A percentile compares a stretch with the other conserved stretches of the same genome.
These are phyloP conservation scores for Aspergillus cavernicola DNA, from an alignment of 495 filamentous ascomycete species.

Conservation along the genomic window DNA sequence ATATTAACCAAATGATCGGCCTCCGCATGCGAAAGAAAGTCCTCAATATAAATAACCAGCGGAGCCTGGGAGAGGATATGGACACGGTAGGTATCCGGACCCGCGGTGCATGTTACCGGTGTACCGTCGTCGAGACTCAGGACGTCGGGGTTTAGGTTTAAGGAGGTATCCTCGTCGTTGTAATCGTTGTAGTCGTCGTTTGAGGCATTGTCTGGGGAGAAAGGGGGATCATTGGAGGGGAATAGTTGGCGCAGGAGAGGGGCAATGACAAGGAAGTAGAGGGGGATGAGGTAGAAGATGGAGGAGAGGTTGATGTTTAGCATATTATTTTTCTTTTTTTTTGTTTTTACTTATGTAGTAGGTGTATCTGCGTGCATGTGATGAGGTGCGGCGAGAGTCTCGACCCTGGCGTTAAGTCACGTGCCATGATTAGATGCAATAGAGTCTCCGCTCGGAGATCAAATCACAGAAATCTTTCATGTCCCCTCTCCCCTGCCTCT, in stretches of 20 bases:
- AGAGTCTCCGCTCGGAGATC: no score
- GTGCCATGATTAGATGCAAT: no score
- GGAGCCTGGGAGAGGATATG: constrained; percentile 49
- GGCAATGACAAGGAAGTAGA: constrained; percentile 4
- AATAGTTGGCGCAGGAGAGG: constrained; percentile 6
- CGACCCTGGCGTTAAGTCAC: no score
- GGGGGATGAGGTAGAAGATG: constrained; percentile 37
- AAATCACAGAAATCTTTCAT: no score
- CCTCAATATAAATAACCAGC: constrained; percentile 54
- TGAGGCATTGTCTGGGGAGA: constrained; percentile 14
- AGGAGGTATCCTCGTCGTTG: constrained; percentile 8
- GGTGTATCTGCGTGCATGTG: no score
- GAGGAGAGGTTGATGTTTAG: constrained; percentile 22
- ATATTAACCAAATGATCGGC: constrained; percentile 46
- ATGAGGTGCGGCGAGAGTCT: no score
- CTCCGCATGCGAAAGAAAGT: constrained; percentile 48
- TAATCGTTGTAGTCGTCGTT: constrained; percentile 12
- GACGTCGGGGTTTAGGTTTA: constrained; percentile 21
- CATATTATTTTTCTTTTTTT: no score
- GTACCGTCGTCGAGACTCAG: constrained; percentile 35
- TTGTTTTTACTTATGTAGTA: no score
- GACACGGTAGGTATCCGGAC: constrained; percentile 26
- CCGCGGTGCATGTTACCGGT: constrained; percentile 29
- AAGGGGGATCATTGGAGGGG: not conserved
- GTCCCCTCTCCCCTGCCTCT: no score